Conservation (phyloP, 1,139 yeast species). For the Hyphopichia khmerensis region DNA sequence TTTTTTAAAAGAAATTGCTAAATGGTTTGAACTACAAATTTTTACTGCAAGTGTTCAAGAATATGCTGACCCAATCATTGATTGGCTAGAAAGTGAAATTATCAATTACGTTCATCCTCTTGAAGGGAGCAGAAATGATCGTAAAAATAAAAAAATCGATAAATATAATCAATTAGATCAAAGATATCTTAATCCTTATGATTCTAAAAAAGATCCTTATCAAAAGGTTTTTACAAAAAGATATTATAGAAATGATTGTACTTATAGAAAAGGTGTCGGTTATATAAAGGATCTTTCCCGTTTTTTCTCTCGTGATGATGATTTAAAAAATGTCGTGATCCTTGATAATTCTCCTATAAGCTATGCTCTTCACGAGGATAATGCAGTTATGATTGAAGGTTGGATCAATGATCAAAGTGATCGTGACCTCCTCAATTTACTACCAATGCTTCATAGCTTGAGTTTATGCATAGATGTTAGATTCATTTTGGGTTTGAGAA, state of each 20-base stretch:
- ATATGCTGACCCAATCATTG: constrained; percentile 96
- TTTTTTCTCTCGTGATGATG: constrained; percentile 44
- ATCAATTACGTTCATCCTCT: constrained; percentile 12
- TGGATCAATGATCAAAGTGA: constrained; percentile 97
- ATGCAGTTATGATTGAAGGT: constrained; percentile 92
- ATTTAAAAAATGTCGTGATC: constrained; percentile 71
- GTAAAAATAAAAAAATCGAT: constrained; percentile 1
- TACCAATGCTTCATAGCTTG: constrained; percentile 80
- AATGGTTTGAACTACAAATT: constrained; percentile 87
- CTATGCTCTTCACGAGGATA: constrained; percentile 78
- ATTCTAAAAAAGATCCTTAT: background rate
- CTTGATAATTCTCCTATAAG: constrained; percentile 92
- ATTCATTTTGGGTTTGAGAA: constrained; percentile 67
- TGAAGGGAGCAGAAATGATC: constrained; percentile 8
- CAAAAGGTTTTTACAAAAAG: constrained; percentile 50
- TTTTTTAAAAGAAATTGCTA: constrained; percentile 71
- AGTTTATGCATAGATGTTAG: constrained; percentile 87
- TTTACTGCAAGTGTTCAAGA: constrained; percentile 94
- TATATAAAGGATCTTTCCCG: constrained; percentile 81
- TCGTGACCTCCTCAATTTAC: constrained; percentile 69
- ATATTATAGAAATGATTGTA: constrained; percentile 79
- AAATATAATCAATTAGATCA: constrained; percentile 2
- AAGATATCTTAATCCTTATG: background rate
- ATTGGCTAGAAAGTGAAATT: constrained; percentile 64
- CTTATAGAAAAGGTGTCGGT: constrained; percentile 73